Percentiles rank a stretch among this genome's conserved stretches.
Evolutionary conservation across 1,139 yeast genomes (phyloP).

Genomic region (Sugiyamaella castrensis): DNA sequence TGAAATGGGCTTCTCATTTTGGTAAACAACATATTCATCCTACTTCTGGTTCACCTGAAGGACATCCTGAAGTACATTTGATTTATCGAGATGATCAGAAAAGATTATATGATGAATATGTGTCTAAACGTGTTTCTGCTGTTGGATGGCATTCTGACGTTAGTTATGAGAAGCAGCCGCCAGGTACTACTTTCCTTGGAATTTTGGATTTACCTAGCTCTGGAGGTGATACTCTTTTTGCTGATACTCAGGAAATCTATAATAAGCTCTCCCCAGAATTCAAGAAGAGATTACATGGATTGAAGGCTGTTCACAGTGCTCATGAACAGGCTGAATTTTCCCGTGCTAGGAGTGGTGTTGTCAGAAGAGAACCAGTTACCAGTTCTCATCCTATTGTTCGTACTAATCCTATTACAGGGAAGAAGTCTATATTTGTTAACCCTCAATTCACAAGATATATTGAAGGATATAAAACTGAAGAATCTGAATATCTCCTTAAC

Average conservation of each 20-base stretch:
- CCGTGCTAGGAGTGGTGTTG: conserved; percentile 45
- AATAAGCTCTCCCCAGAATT: conserved; percentile 55
- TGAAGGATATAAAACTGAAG: conserved; percentile 56
- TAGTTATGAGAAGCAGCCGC: conserved; percentile 61
- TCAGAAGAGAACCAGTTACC: conserved; percentile 50
- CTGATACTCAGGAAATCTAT: conserved; percentile 56
- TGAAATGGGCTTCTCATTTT: conserved; percentile 49
- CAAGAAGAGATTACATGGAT: conserved; percentile 48
- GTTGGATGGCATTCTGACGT: conserved; percentile 59
- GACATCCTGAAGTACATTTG: conserved; percentile 60
- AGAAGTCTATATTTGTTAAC: conserved; percentile 52
- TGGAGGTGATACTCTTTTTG: conserved; percentile 62
- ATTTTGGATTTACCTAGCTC: conserved; percentile 51
- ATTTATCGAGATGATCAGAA: conserved; percentile 39
- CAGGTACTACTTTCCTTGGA: conserved; percentile 55
- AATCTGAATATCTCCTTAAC: conserved; percentile 49
- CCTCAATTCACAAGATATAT: conserved; percentile 54
- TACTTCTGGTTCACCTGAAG: conserved; percentile 63
- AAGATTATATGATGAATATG: conserved; percentile 21
- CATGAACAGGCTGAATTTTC: conserved; percentile 49
- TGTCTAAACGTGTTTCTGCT: conserved; percentile 32
- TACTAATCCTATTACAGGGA: conserved; percentile 55
- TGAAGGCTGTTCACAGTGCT: conserved; percentile 53
- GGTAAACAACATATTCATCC: conserved; percentile 67
- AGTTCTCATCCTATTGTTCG: conserved; percentile 55